Evolutionary conservation across 2,329 filamentous ascomycete genomes (phyloP).

Genomic region (Fusarium foetens): DNA sequence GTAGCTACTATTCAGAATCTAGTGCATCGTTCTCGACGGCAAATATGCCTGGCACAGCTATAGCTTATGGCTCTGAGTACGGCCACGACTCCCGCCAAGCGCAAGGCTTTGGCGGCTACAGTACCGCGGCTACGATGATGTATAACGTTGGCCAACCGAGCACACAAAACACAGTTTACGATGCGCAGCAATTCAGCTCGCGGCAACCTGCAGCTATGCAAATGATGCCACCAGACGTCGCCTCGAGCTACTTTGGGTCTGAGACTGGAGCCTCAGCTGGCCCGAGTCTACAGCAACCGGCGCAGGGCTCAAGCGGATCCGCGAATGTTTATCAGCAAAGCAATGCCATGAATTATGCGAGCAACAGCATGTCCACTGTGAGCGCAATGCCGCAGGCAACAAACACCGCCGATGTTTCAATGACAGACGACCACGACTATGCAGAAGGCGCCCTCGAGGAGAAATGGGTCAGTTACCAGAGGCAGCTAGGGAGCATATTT

Average conservation of each 20-base stretch:
- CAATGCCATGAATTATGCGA: constrained; percentile 64
- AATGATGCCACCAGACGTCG: constrained; percentile 63
- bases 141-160: constrained; percentile 78
- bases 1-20: constrained; percentile 68
- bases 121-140: constrained; percentile 72
- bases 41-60: constrained; percentile 65
- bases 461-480: constrained; percentile 73
- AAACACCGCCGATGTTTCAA: constrained; percentile 56
- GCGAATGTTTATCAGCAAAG: constrained; percentile 74
- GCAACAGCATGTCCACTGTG: constrained; percentile 58
- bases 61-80: constrained; percentile 73
- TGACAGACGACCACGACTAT: constrained; percentile 67
- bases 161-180: constrained; percentile 75
- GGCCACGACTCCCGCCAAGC: constrained; percentile 68
- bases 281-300: constrained; percentile 61
- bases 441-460: constrained; percentile 69
- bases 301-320: constrained; percentile 59
- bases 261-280: constrained; percentile 61
- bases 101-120: constrained; percentile 68
- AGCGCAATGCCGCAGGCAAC: constrained; percentile 56
- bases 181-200: constrained; percentile 78
- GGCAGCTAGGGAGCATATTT: constrained; percentile 73
- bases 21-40: constrained; percentile 62
- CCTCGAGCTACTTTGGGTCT: constrained; percentile 76
- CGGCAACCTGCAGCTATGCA: constrained; percentile 82